A percentile compares a stretch with the other conserved stretches of the same genome.
Evolutionary conservation across 1,284 basidiomycete species (phyloP).

Genomic region (Marasmius tenuissimus): DNA sequence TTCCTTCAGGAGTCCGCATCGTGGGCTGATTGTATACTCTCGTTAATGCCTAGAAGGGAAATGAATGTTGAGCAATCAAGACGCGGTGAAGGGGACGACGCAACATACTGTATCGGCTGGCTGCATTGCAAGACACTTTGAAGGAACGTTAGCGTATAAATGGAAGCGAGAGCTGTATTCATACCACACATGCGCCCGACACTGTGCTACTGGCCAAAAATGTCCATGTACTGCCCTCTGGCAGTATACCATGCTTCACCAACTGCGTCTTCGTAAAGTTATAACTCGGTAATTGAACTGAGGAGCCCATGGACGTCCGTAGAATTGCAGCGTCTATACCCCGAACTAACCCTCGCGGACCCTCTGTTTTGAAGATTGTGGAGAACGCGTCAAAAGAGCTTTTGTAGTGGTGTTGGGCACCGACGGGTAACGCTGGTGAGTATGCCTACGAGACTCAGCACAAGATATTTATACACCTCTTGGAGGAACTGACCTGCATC

Average conservation of each 20-base stretch:
- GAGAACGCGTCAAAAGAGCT: slow-evolving; percentile 78
- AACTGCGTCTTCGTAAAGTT: slow-evolving; percentile 88
- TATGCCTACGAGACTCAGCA: slow-evolving; percentile 59
- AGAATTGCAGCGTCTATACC: slow-evolving; percentile 94
- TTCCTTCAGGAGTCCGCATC: slow-evolving; percentile 69
- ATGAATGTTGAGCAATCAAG: slow-evolving; percentile 11
- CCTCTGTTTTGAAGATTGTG: slow-evolving; percentile 80
- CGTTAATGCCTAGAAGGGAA: slow-evolving; percentile 69
- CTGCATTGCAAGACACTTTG: slow-evolving; percentile 84
- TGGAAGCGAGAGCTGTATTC: slow-evolving; percentile 26
- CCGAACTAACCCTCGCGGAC: slow-evolving; percentile 78
- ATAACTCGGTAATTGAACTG: slow-evolving; percentile 94
- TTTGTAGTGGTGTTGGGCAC: slow-evolving; percentile 91
- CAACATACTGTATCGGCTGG: slow-evolving; percentile 78
- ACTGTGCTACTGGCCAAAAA: slow-evolving; percentile 88
- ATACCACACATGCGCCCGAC: slow-evolving; percentile 89
- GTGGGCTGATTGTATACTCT: slow-evolving; percentile 97
- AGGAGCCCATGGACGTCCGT: slow-evolving; percentile 92
- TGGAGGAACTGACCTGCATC: slow-evolving; percentile 72
- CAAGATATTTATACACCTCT: background rate
- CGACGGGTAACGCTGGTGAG: slow-evolving; percentile 91
- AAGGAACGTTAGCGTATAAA: background rate
- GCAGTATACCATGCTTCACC: slow-evolving; percentile 61
- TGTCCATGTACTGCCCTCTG: slow-evolving; percentile 79
- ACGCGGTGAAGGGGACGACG: slow-evolving; percentile 9